A percentile compares a stretch with the other conserved stretches of the same genome.
These are phyloP conservation scores for Solanum pinnatisectum DNA, from an alignment of 257 asterid genomes.

Conservation along the genomic window DNA sequence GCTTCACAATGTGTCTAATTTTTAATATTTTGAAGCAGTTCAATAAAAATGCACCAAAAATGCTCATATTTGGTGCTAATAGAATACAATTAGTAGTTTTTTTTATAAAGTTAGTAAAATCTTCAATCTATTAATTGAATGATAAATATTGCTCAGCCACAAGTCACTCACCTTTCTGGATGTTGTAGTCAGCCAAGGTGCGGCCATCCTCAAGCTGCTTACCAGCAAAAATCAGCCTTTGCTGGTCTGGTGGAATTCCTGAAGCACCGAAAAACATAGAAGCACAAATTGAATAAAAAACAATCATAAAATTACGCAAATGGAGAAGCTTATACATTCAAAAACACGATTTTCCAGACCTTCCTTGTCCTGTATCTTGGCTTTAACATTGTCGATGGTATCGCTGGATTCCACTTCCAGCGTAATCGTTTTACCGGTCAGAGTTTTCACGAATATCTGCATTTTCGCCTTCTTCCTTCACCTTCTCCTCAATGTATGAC, in stretches of 20 bases:
- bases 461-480: not conserved
- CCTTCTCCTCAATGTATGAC: not conserved
- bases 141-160: not conserved
- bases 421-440: constrained; percentile 1
- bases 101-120: not conserved
- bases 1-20: too few species aligned
- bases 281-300: not conserved
- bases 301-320: not conserved
- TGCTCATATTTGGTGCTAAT: not conserved
- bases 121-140: not conserved
- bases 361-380: constrained; percentile 3
- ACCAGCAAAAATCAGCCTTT: constrained; percentile 4
- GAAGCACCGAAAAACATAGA: not conserved
- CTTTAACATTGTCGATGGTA: constrained; percentile 6
- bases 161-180: constrained; percentile 2
- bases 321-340: not conserved
- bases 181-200: constrained; percentile 4
- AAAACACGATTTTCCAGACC: not conserved
- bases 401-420: constrained; percentile 6
- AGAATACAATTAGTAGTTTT: not conserved
- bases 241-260: constrained; percentile 10
- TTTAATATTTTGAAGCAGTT: too few species aligned
- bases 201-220: constrained; percentile 11
- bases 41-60: too few species aligned
- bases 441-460: constrained; percentile 11